These are phyloP conservation scores for barrel medic (Medicago truncatula) DNA, from an alignment of 306 rosid genomes.

Conservation along the genomic window DNA sequence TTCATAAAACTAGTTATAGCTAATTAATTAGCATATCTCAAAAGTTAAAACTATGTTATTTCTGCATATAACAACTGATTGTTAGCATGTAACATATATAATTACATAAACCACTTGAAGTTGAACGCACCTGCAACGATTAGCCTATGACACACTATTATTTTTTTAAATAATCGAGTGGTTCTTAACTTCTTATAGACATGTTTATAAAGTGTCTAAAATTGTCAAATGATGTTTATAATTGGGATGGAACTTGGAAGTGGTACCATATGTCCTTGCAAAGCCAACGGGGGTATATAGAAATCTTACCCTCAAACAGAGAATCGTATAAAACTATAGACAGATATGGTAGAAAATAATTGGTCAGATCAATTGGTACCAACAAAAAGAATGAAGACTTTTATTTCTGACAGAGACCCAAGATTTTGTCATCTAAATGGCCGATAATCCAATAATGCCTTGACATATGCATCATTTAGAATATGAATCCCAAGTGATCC, in stretches of 20 bases:
- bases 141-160: too few relatives aligned
- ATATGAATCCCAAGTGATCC: slow-evolving; percentile 39
- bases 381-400: background rate
- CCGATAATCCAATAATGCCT: slow-evolving; percentile 35
- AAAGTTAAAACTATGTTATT: too few relatives aligned
- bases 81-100: too few relatives aligned
- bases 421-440: slow-evolving; percentile 31
- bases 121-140: too few relatives aligned
- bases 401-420: slow-evolving; percentile 38
- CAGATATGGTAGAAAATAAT: background rate
- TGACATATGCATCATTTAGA: slow-evolving; percentile 27
- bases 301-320: background rate
- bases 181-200: too few relatives aligned
- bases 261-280: background rate
- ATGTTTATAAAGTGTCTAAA: background rate
- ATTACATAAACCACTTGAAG: too few relatives aligned
- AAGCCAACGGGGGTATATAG: background rate
- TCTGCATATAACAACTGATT: too few relatives aligned
- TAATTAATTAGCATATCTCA: too few relatives aligned
- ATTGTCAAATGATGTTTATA: background rate
- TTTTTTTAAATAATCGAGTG: too few relatives aligned
- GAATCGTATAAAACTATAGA: background rate
- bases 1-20: too few relatives aligned
- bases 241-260: background rate
- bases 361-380: background rate